phyloP scores from a whole-genome alignment of 202 grass and related monocot genomes.

The Dendrocalamus latiflorus region DNA sequence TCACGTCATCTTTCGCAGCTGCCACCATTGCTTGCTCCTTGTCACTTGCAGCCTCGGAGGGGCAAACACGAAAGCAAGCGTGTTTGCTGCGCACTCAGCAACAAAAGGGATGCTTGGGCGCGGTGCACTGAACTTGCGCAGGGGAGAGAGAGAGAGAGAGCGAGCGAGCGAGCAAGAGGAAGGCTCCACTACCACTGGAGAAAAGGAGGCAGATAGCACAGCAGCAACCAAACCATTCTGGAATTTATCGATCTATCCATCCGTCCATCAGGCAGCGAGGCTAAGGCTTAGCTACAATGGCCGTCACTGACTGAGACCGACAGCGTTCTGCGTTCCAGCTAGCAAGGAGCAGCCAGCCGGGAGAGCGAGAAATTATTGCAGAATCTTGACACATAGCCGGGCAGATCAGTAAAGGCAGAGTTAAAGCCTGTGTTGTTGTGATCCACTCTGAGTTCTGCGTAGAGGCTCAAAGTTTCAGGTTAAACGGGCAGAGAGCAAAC shows the following conservation, averaged over 20 bases:
- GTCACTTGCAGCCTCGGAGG: not conserved
- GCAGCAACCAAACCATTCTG: not conserved
- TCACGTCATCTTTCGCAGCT: not conserved
- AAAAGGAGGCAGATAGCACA: not conserved
- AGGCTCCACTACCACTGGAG: not conserved
- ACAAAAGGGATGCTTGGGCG: constrained; percentile 5
- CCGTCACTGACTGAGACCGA: not conserved
- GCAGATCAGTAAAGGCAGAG: not conserved
- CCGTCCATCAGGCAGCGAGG: not conserved
- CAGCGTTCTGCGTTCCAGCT: constrained; percentile 51
- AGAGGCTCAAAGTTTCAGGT: not conserved
- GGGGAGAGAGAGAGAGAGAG: not conserved
- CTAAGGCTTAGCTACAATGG: not conserved
- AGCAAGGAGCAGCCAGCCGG: not conserved
- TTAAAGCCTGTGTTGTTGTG: not conserved
- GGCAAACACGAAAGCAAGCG: not conserved
- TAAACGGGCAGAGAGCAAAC: not conserved
- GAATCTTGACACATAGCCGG: constrained; percentile 11
- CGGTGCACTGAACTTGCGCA: constrained; percentile 29
- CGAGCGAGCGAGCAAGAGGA: not conserved
- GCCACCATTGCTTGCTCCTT: not conserved
- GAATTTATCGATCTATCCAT: not conserved
- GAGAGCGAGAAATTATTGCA: not conserved
- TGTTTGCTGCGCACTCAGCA: constrained; percentile 34
- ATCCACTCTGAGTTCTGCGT: not conserved